Base-by-base conservation (phyloP, 768 basidiomycete genomes). In the Pisolithus tinctorius region DNA sequence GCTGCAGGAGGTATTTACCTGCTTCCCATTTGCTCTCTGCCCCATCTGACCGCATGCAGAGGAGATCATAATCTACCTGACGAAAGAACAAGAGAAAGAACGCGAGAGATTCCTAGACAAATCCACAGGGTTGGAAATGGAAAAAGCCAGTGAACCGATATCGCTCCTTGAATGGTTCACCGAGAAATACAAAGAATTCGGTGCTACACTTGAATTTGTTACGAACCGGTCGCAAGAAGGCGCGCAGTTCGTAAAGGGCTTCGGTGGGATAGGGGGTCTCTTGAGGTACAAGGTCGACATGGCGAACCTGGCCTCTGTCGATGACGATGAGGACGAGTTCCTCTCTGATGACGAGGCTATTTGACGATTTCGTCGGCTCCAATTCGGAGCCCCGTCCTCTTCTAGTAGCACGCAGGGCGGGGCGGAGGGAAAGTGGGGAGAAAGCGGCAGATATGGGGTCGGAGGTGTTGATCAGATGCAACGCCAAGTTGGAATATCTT, bases 231-330 rank as follows among this genome's bases (percentile, higher is more conserved):
- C 93, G 7, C 95, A 97, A 67, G 95, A 99, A 67, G 95, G 95
- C 30, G 89, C 91, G 31, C 94, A 97, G 67, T 98, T 96, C 74
- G 93, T 95, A 61, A 95, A 94, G 68, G 95, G 95, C 39, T 98
- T 99, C 61, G 95, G 95, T 69, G 95, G 96, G 25, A 97, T 99
- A 59, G 95, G 96, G 27, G 95, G 94, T 29, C 75, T 97, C 54
- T 73, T 96, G 52, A 81, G 95, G 45, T 99, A 99, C 82, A 98
- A 98, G 75, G 93, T 98, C 61, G 95, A 96, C 73, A 90, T 98
- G 72, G 78, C 79, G 59, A 88, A 86, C 66, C 76, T 98, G 39
- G 76, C 80, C 20, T 74, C 76, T 43, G 56, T 82, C 23, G 89
- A 92, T 59, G 88, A 92, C 30, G 88, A 82, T 2, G 78, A 88